Base-by-base conservation (phyloP, 108 stramenopile species). In the Pseudonitzschia multiseries region DNA sequence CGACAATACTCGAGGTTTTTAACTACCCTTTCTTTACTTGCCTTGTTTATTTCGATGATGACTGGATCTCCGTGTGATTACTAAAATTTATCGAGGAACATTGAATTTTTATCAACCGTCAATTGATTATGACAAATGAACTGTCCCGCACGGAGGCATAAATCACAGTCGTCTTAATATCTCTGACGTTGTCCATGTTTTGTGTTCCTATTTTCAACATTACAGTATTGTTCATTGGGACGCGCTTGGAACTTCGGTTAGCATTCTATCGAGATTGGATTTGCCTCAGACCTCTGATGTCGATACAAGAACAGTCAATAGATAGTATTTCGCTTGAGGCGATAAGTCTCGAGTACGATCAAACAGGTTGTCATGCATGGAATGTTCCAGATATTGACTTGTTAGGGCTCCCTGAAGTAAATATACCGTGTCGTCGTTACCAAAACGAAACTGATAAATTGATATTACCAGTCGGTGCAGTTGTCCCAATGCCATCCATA, bases 11-110 rank as follows among this genome's bases (percentile, higher is more conserved):
- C 52, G 28, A 13, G 33, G 4, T 24, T 66, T 69, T 69, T 61
- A 36, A 6, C 2, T 36, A 2, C 36, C 36, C 2, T 36, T 36
- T 36, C 36, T 36, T 36, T 36, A 36, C 6, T 36, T 36, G 2
- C 36, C 6, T 36, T 36, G 29, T 52, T 67, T 36, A 41, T 68
- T 68, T 81, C 57, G 62, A 70, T 81, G 77, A 78, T n/a, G 71
- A 78, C 28, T 31, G 17, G 73, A 82, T 70, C 81, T 68, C 82
- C 82, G 81, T 86, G 85, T 80, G 81, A 83, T 81, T 79, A 65
- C 82, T 79, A 80, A 86, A 73, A n/a, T 21, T 48, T 51, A 40
- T 15, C 68, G 73, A 73, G 68, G 79, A 72, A 57, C 61, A 79
- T 57, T 36, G 31, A 56, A 71, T 75, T 71, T 59, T 71, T 67